A percentile compares a stretch with the other conserved stretches of the same genome.
phyloP scores from a whole-genome alignment of 2,329 filamentous ascomycete species.

The Drechmeria coniospora region DNA sequence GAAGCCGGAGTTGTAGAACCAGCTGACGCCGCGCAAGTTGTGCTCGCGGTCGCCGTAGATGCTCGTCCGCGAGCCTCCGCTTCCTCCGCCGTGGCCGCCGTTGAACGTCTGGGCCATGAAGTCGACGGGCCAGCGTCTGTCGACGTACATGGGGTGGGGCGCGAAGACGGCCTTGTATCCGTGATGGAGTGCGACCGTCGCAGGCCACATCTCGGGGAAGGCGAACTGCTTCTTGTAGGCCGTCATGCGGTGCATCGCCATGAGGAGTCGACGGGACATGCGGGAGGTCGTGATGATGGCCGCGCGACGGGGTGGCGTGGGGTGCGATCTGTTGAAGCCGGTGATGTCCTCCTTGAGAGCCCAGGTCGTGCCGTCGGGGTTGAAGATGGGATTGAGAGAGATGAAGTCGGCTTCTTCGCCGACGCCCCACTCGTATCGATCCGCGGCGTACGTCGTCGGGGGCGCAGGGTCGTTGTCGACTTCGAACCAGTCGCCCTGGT shows the following conservation, averaged over 20 bases:
- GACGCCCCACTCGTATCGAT: slow-evolving; percentile 75
- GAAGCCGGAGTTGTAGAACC: slow-evolving; percentile 85
- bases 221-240: slow-evolving; percentile 73
- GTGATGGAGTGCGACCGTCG: slow-evolving; percentile 74
- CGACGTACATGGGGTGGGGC: slow-evolving; percentile 77
- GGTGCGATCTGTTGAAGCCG: slow-evolving; percentile 55
- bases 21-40: slow-evolving; percentile 73
- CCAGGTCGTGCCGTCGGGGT: slow-evolving; percentile 80
- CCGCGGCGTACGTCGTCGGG: slow-evolving; percentile 55
- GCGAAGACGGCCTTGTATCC: slow-evolving; percentile 85
- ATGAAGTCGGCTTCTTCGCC: slow-evolving; percentile 86
- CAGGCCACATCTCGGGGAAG: slow-evolving; percentile 95
- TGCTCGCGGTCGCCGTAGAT: slow-evolving; percentile 77
- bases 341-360: slow-evolving; percentile 69
- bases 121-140: slow-evolving; percentile 68
- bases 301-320: slow-evolving; percentile 52
- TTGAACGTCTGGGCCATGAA: slow-evolving; percentile 73
- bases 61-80: slow-evolving; percentile 56
- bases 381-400: slow-evolving; percentile 81
- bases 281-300: slow-evolving; percentile 81
- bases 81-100: slow-evolving; percentile 56
- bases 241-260: slow-evolving; percentile 84
- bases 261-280: slow-evolving; percentile 64
- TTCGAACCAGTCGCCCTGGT: slow-evolving; percentile 57
- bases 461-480: slow-evolving; percentile 58